Base-by-base conservation (phyloP, 1,284 basidiomycete genomes). In the Malassezia vespertilionis region DNA sequence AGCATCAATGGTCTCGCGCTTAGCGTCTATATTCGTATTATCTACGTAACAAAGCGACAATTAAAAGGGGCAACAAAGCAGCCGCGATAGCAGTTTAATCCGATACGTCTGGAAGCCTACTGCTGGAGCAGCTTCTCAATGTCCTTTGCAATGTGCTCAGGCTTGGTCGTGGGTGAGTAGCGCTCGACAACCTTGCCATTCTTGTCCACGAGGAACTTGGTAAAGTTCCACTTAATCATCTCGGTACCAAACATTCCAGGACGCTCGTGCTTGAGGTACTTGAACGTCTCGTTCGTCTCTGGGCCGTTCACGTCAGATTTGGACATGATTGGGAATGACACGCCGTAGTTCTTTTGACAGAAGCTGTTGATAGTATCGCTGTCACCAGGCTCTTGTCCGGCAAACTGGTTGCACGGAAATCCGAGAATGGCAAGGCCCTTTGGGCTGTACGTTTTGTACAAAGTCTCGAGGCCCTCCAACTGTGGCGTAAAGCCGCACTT, bases 331-430 rank as follows among this genome's bases (percentile, higher is more conserved):
- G 63, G 62, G 56, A 69, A 67, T 22, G 53, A 45, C 28, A 69
- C 66, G 39, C 67, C 67, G 54, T 70, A 70, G 62, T 70, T 70
- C 58, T 55, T 54, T 36, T 57, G 51, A 53, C 66, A 69, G 40
- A 69, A 66, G 23, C 52, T 51, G 28, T 54, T 54, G 28, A 69
- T 67, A 20, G 47, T 49, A 4, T 67, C 62, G 38, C 69, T 64
- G 30, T 58, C 46, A 14, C 52, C 65, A 10, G 67, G 67, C 35
- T 69, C 65, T 53, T 70, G 67, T 34, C 49, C 45, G 8, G 60
- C 73, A 48, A 85, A 85, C 75, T 89, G 87, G 71, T 91, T 90
- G 75, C 82, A 89, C 24, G 87, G 87, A 76, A 90, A 90, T 2
- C 88, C 87, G 47, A 91, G 76, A 59, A 90, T 79, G 50, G 81